These are phyloP conservation scores for Ambrosiella cleistominuta DNA, from an alignment of 2,329 filamentous ascomycete genomes.

Conservation along the genomic window DNA sequence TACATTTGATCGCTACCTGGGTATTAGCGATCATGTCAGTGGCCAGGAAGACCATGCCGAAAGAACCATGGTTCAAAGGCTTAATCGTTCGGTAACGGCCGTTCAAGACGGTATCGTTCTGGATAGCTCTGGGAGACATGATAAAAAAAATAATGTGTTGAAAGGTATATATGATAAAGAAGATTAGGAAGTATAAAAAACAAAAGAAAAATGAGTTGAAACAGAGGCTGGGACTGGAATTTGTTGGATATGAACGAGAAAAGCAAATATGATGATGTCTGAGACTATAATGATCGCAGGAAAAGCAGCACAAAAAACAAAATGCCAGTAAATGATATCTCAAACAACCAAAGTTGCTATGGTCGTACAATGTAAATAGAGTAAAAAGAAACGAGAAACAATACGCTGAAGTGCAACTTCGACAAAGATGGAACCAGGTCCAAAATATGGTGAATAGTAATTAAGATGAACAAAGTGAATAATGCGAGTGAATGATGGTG, in stretches of 20 bases:
- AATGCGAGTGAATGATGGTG: constrained; percentile 16
- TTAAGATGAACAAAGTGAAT: constrained; percentile 18
- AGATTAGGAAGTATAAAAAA: constrained; percentile 13
- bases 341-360: constrained; percentile 2
- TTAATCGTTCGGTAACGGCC: constrained; percentile 83
- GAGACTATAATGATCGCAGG: constrained; percentile 3
- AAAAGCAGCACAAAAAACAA: constrained; percentile 1
- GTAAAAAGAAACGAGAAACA: not conserved
- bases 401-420: constrained; percentile 13
- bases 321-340: constrained; percentile 1
- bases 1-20: constrained; percentile 85
- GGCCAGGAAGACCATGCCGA: constrained; percentile 95
- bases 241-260: constrained; percentile 8
- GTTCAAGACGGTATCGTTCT: constrained; percentile 61
- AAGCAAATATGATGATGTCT: constrained; percentile 2
- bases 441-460: constrained; percentile 3
- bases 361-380: constrained; percentile 5
- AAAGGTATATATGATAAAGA: constrained; percentile 16
- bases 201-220: constrained; percentile 9
- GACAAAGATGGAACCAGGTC: not conserved
- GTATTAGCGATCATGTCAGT: constrained; percentile 60
- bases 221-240: constrained; percentile 13
- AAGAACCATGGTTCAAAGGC: constrained; percentile 94
- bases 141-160: constrained; percentile 66
- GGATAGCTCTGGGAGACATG: constrained; percentile 50